Base-by-base conservation (phyloP, 202 grass and related monocot species). In the Alloteropsis angusta region DNA sequence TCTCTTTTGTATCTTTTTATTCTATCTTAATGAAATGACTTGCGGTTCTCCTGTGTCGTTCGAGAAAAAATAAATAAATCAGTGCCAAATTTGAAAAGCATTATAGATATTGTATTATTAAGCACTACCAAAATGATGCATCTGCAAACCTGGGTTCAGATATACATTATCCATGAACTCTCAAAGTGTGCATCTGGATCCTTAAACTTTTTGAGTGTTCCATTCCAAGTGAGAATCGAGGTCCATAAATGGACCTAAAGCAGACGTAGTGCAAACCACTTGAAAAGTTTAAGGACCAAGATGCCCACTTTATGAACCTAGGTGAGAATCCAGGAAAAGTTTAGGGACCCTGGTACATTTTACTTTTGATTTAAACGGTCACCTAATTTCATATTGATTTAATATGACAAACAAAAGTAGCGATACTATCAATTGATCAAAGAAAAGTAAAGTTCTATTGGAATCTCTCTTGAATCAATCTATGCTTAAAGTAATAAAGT, bases 81-180 rank as follows among this genome's bases (percentile, higher is more conserved):
- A 30, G 9, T 83, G 41, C 7, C 13, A 36, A 58, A 65, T 77
- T 57, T 17, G 74, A 48, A n/a, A n/a, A n/a, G n/a, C 11, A 55
- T 54, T 39, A 71, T 54, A 62, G 56, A 64, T 69, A 64, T 69
- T 37, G 54, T 54, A 76, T 55, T 30, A 12, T 3, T 15, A 68
- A 74, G 48, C 67, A 44, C 48, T 68, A 67, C 79, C 14, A 80
- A 76, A 38, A 65, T 39, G 32, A 53, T 62, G 22, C 22, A 62
- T 52, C 70, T 76, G 54, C 26, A 35, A 5, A 9, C 22, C 45
- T 11, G 0, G 73, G 36, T 73, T 53, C 9, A 30, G 28, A 30
- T 62, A 41, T 53, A 49, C 71, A 80, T 9, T 7, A 36, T 36
- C 39, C 39, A 41, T 41, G 39, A 41, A 41, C 39, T 41, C 39